Base-by-base conservation (phyloP, 2,329 filamentous ascomycete species). In the Aspergillus pseudoterreus region DNA sequence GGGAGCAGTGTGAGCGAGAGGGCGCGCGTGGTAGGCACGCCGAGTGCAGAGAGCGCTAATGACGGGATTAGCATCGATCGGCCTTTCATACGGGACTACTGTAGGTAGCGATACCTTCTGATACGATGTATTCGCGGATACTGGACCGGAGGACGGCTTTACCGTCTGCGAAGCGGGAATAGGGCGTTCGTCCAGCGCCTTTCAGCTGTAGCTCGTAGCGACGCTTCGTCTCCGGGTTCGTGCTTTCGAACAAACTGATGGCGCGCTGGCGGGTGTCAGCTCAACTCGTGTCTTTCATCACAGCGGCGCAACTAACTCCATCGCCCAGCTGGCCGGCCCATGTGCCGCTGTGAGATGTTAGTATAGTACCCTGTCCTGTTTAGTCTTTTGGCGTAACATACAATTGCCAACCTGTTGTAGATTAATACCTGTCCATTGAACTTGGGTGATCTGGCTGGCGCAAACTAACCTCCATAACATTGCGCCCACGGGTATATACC, bases 401-500 rank as follows among this genome's bases (percentile, higher is more conserved):
- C 71, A 78, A 78, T 69, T 78, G 76, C 71, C 76, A 78, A 38
- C 75, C 75, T 75, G 47, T 6, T 36, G 47, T 19, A 22, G 39
- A 27, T 63, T 50, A 67, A 54, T 27, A 54, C 57, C 45, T 21
- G 19, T 38, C 35, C 6, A 42, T 43, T 6, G 14, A 12, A 35
- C 36, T 45, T 24, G 22, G n/a, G 6, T 41, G 8, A 47, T 12
- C 9, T 17, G 10, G n/a, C 21, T 12, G 17, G 84, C 65, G 85
- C 80, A 64, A 81, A 84, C 64, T 58, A 59, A 51, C 92, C 92
- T 51, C 94, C 94, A 69, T 99, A 99, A 74, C 94, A 97, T 73
- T 99, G 94, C 30, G 94, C 92, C 94, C 94, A 99, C 0, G 94
- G 92, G 68, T 99, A 99, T 41, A 94, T 84, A n/a, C 88, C 87